These are phyloP conservation scores for Mucor irregularis DNA, from an alignment of 371 early-diverging fungal genomes.

Conservation along the genomic window DNA sequence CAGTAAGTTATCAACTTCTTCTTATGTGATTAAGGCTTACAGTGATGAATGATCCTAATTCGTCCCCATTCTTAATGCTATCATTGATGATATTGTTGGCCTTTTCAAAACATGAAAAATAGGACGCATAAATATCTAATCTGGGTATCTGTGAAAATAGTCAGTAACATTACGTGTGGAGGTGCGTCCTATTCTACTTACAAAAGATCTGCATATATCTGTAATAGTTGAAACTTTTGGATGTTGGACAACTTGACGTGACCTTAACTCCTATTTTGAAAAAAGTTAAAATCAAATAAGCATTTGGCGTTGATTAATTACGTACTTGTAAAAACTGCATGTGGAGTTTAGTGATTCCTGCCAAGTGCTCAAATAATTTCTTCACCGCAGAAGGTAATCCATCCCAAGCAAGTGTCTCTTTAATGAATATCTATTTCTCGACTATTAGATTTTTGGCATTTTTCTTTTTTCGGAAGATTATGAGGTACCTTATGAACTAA, in stretches of 20 bases:
- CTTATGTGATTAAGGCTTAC: constrained; percentile 13
- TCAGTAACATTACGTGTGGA: not conserved
- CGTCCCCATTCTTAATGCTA: constrained; percentile 23
- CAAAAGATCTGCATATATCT: constrained; percentile 30
- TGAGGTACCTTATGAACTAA: constrained; percentile 52
- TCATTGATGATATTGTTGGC: constrained; percentile 30
- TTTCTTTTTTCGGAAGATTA: not conserved
- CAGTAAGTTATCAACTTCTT: not conserved
- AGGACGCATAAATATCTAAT: constrained; percentile 21
- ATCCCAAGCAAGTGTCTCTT: constrained; percentile 39
- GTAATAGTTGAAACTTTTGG: constrained; percentile 30
- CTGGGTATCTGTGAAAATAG: constrained; percentile 1
- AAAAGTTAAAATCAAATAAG: too few relatives aligned
- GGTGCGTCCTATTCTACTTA: not conserved
- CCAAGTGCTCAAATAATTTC: constrained; percentile 58
- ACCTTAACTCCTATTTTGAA: constrained; percentile 27
- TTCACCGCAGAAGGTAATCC: constrained; percentile 50
- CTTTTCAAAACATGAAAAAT: constrained; percentile 40
- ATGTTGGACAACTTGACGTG: constrained; percentile 21
- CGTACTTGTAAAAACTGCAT: constrained; percentile 32
- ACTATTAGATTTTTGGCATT: not conserved
- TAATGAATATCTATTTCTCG: constrained; percentile 50
- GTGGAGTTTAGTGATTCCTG: constrained; percentile 51
- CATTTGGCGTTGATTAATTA: too few relatives aligned
- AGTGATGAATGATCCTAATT: constrained; percentile 31